These are phyloP conservation scores for Backusella luteola DNA, from an alignment of 192 early-diverging fungal genomes.

Conservation along the genomic window DNA sequence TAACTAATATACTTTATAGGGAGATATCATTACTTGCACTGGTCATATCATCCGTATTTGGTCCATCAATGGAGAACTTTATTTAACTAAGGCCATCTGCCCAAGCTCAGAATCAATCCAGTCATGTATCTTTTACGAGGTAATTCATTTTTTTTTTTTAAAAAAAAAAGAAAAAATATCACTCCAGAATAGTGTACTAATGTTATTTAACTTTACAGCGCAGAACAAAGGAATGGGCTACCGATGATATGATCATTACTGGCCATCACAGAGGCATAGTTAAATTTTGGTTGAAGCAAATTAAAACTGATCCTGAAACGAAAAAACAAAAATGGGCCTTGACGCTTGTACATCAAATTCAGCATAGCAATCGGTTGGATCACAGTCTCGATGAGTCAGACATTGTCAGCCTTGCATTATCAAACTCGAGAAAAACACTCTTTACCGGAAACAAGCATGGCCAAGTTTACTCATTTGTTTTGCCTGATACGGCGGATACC, in stretches of 20 bases:
- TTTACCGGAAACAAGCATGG: conserved; percentile 50
- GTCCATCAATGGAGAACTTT: conserved; percentile 62
- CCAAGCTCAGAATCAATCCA: conserved; percentile 48
- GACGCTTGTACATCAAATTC: conserved; percentile 34
- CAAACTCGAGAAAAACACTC: conserved; percentile 34
- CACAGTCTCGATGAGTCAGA: conserved; percentile 33
- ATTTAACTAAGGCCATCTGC: conserved; percentile 46
- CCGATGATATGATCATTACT: conserved; percentile 50
- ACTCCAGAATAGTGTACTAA: not conserved
- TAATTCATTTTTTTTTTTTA: conserved; percentile 13
- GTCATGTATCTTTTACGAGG: conserved; percentile 53
- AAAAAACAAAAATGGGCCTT: conserved; percentile 35
- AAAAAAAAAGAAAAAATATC: not conserved
- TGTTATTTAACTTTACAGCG: not conserved
- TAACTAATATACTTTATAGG: conserved; percentile 24
- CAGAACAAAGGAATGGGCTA: conserved; percentile 42
- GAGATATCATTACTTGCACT: conserved; percentile 62
- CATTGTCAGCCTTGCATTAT: conserved; percentile 24
- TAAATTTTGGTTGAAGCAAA: conserved; percentile 36
- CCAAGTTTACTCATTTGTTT: conserved; percentile 43
- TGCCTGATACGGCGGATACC: conserved; percentile 49
- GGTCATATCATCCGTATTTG: conserved; percentile 51
- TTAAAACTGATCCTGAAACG: conserved; percentile 11
- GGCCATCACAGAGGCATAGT: conserved; percentile 54
- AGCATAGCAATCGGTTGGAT: conserved; percentile 38